A percentile compares a stretch with the other conserved stretches of the same genome.
Evolutionary conservation across 75 land plant genomes (phyloP).

Genomic region (Azolla pinnata): DNA sequence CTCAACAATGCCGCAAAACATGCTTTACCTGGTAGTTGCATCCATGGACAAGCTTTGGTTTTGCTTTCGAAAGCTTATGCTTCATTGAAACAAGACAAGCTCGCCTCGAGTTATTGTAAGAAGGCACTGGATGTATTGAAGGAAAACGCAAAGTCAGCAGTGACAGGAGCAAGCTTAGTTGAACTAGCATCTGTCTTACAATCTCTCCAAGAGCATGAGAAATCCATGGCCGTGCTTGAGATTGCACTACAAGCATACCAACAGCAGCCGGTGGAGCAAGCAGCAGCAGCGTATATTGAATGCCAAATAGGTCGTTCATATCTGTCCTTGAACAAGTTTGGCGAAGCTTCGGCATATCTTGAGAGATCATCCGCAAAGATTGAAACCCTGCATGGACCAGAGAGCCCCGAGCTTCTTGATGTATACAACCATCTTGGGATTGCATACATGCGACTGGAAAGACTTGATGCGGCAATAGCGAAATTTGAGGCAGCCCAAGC

Average conservation of each 20-base stretch:
- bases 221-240: constrained; percentile 11
- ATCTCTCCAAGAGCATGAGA: constrained; percentile 6
- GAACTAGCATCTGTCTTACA: constrained; percentile 16
- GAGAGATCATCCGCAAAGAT: constrained; percentile 10
- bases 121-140: background rate
- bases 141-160: background rate
- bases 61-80: constrained; percentile 9
- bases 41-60: background rate
- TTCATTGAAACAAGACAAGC: background rate
- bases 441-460: constrained; percentile 12
- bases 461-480: constrained; percentile 12
- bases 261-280: constrained; percentile 9
- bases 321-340: constrained; percentile 1
- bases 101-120: constrained; percentile 1
- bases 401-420: constrained; percentile 7
- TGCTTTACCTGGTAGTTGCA: background rate
- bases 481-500: constrained; percentile 14
- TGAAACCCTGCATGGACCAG: constrained; percentile 9
- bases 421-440: constrained; percentile 20
- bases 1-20: background rate
- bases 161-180: constrained; percentile 11
- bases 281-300: constrained; percentile 19
- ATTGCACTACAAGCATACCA: constrained; percentile 8
- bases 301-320: constrained; percentile 23
- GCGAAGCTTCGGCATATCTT: constrained; percentile 17